Evolutionary conservation across 495 filamentous ascomycete species (phyloP).

Genomic region (Mycothermus thermophilus): DNA sequence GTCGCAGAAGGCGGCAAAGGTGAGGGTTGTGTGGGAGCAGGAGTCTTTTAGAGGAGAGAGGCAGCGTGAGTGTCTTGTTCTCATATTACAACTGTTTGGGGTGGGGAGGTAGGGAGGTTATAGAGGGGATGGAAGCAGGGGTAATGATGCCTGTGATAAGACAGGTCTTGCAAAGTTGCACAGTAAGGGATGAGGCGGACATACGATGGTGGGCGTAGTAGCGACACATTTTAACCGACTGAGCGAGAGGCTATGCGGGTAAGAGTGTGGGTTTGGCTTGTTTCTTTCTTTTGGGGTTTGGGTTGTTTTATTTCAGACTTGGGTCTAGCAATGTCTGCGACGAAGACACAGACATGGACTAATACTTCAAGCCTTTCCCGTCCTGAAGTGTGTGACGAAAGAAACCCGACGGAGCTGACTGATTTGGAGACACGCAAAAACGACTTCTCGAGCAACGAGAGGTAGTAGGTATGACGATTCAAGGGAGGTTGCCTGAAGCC

Average conservation of each 20-base stretch:
- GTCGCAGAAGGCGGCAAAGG: slow-evolving; percentile 18
- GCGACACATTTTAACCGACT: slow-evolving; percentile 16
- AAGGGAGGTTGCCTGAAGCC: no score
- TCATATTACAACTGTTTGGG: background rate
- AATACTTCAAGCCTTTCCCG: no score
- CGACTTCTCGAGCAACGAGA: no score
- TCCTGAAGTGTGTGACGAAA: no score
- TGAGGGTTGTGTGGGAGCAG: slow-evolving; percentile 9
- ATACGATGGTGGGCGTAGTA: slow-evolving; percentile 22
- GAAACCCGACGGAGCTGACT: no score
- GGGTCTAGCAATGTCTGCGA: no score
- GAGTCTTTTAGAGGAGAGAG: background rate
- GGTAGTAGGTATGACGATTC: no score
- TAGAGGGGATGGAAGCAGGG: background rate
- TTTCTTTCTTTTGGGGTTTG: background rate
- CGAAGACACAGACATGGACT: no score
- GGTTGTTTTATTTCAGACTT: no score
- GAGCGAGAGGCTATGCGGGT: no score
- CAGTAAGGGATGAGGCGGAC: background rate
- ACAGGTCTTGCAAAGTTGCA: no score
- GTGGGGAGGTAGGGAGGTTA: background rate
- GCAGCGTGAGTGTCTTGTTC: background rate
- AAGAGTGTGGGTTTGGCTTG: background rate
- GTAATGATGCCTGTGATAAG: background rate
- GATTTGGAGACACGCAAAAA: no score